These are phyloP conservation scores for Alternaria brassicicola DNA, from an alignment of 2,329 filamentous ascomycete genomes.

Conservation along the genomic window DNA sequence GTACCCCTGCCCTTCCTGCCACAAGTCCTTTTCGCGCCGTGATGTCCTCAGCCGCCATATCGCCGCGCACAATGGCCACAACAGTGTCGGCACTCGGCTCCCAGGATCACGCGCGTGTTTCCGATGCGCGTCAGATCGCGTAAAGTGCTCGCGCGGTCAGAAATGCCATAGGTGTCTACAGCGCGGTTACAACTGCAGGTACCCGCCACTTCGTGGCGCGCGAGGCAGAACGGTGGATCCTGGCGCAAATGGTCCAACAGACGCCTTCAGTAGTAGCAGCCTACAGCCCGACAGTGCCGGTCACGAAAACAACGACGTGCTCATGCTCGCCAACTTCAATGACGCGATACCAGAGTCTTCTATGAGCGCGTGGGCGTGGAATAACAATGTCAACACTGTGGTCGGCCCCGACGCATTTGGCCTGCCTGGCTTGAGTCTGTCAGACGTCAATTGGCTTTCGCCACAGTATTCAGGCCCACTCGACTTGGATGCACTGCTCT, in stretches of 20 bases:
- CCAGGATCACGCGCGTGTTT: constrained; percentile 29
- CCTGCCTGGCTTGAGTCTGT: constrained; percentile 6
- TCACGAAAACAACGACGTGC: background rate
- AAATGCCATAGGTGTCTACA: constrained; percentile 33
- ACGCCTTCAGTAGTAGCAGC: background rate
- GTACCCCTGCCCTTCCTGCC: constrained; percentile 15
- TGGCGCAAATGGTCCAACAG: background rate
- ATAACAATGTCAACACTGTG: background rate
- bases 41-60: constrained; percentile 13
- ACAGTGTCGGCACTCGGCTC: background rate
- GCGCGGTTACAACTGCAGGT: constrained; percentile 28
- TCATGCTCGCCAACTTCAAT: background rate
- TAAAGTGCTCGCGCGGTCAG: constrained; percentile 36
- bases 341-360: background rate
- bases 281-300: background rate
- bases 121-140: constrained; percentile 34
- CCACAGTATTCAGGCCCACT: constrained; percentile 11
- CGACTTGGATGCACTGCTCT: constrained; percentile 13
- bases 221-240: background rate
- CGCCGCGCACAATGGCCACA: constrained; percentile 11
- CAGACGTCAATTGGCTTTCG: constrained; percentile 17
- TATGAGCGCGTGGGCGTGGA: constrained; percentile 1
- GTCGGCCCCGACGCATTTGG: constrained; percentile 1
- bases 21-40: constrained; percentile 15
- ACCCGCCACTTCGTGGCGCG: constrained; percentile 17